Evolutionary conservation across 108 stramenopile genomes (phyloP), one percentile per base, ranked within the genome.

Genomic region (Conticribra weissflogii): DNA sequence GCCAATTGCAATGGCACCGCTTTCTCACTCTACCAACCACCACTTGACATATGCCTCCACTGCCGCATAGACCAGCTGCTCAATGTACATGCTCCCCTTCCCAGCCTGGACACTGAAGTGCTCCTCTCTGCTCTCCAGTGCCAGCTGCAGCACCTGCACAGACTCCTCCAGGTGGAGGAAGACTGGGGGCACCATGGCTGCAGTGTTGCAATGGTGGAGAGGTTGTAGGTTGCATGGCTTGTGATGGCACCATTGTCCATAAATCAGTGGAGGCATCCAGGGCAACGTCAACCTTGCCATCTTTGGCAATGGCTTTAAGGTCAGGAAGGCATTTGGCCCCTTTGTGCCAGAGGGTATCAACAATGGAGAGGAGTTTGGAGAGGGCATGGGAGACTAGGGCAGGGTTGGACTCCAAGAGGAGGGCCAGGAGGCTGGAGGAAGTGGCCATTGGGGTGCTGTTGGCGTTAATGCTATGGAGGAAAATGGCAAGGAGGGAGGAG

Each of bases 151-250:
- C 8, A 98, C 96, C 50, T 99, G 97, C 21, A 83, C 72, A 54
- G 98, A 97, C 78, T 99, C 98, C 71, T 99, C 96, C 41, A 99
- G 78, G 69, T 99, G 98, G 63, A 96, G 99, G 63, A 96, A 99
- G 55, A 96, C 94, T 41, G 96, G 92, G 30, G 90, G 86, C 0
- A 97, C 97, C 2, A 99, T 85, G 5, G 96, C 93, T 27, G 97
- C 95, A 18, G 98, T 97, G 14, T 80, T 78, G 41, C 87, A 87
- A 55, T 91, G 7, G 81, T 82, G 24, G 81, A 56, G 12, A 50
- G 41, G 25, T 72, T 71, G 54, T 58, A 72, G 1, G 27, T 15
- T 16, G 24, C 22, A 21, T 19, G 3, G 21, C 22, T 16, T 8
- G 28, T 2, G 2, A 2, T 29, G 30, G 1, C 5, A n/a, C n/a